phyloP scores from a whole-genome alignment of 371 early-diverging fungal species.

The Paraphysoderma sedebokerense region DNA sequence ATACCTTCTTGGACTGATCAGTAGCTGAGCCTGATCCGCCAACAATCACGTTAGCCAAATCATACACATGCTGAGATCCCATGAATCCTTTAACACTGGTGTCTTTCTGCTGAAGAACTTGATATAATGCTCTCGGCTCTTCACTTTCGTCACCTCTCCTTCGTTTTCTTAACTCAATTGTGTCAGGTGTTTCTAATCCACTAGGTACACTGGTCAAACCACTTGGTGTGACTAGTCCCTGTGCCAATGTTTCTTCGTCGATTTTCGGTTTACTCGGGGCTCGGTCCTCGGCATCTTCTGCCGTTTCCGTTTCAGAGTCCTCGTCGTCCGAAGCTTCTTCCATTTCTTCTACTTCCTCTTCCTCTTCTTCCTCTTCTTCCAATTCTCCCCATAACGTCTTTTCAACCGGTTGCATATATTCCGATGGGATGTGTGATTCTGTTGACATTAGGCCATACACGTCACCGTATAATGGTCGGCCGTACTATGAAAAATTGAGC shows the following conservation, averaged over 20 bases:
- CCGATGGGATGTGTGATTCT: slow-evolving; percentile 10
- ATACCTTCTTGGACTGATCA: slow-evolving; percentile 14
- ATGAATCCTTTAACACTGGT: slow-evolving; percentile 68
- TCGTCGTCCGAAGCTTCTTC: slow-evolving; percentile 33
- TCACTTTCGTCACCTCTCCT: slow-evolving; percentile 21
- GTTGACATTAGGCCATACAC: slow-evolving; percentile 57
- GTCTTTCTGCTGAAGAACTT: slow-evolving; percentile 66
- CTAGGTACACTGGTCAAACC: slow-evolving; percentile 59
- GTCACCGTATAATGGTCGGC: slow-evolving; percentile 85
- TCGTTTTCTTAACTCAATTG: slow-evolving; percentile 75
- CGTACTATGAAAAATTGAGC: not conserved
- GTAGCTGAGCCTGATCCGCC: not conserved
- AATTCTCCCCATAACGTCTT: slow-evolving; percentile 67
- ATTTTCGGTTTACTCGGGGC: too few relatives aligned
- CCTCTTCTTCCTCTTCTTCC: slow-evolving; percentile 46
- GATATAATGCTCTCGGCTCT: slow-evolving; percentile 62
- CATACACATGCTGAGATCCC: slow-evolving; percentile 87
- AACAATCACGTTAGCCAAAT: slow-evolving; percentile 31
- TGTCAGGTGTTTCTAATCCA: slow-evolving; percentile 84
- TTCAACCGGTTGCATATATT: slow-evolving; percentile 47
- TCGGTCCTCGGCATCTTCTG: too few relatives aligned
- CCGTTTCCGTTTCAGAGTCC: too few relatives aligned
- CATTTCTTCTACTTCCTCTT: slow-evolving; percentile 41
- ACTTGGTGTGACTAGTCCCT: slow-evolving; percentile 74
- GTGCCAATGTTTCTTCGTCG: slow-evolving; percentile 24